Conservation (phyloP, 805 yeast species). For the Saturnispora besseyi region DNA sequence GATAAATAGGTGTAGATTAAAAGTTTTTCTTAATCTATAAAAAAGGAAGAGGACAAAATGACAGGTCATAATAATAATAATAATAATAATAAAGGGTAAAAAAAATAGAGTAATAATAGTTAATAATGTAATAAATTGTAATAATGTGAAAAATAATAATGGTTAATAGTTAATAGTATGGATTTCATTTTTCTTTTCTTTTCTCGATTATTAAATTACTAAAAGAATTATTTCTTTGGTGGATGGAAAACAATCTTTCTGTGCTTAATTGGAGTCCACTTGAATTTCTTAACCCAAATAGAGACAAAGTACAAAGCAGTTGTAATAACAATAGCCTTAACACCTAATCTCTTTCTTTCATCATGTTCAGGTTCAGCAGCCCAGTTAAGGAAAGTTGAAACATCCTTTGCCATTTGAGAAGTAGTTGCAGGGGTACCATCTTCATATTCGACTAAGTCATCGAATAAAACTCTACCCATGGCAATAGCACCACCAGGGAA, state of each 20-base stretch:
- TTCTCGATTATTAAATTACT: background rate
- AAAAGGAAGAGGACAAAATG: background rate
- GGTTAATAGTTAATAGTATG: background rate
- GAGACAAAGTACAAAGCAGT: slow-evolving; percentile 74
- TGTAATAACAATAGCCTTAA: slow-evolving; percentile 77
- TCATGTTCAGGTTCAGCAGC: slow-evolving; percentile 98
- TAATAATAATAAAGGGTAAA: background rate
- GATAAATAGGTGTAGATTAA: background rate
- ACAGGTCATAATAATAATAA: background rate
- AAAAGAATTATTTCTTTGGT: slow-evolving; percentile 55
- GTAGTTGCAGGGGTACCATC: slow-evolving; percentile 99
- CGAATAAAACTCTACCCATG: slow-evolving; percentile 97
- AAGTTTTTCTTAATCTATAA: background rate
- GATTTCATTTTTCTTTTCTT: background rate
- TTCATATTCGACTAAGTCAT: slow-evolving; percentile 95
- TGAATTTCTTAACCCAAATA: slow-evolving; percentile 93
- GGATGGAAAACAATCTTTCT: slow-evolving; percentile 91
- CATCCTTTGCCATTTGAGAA: slow-evolving; percentile 99
- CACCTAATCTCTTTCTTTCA: slow-evolving; percentile 93
- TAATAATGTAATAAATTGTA: background rate
- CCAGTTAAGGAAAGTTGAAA: slow-evolving; percentile 93
- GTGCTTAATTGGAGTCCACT: slow-evolving; percentile 93
- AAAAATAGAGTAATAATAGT: background rate
- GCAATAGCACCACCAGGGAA: slow-evolving; percentile 99
- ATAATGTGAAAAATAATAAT: background rate